A percentile compares a stretch with the other conserved stretches of the same genome.
Evolutionary conservation across 1,139 yeast genomes (phyloP).

Genomic region (Protomyces gravidus): DNA sequence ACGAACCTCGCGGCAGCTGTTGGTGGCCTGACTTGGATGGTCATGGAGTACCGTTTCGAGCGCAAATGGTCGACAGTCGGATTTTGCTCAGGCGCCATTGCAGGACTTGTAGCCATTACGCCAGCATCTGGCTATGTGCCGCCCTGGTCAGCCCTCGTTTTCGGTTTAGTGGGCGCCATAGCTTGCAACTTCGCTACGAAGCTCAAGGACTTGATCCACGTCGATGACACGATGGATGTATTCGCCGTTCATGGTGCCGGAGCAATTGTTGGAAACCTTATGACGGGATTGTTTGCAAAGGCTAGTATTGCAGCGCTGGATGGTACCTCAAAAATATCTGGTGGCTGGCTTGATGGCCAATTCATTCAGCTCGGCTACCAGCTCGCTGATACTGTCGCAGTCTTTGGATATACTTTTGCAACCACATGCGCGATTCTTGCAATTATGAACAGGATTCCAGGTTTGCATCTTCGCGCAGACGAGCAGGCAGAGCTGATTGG

Average conservation of each 20-base stretch:
- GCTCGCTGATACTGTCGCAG: conserved; percentile 74
- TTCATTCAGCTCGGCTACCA: conserved; percentile 88
- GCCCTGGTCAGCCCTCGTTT: conserved; percentile 76
- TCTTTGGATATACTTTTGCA: conserved; percentile 73
- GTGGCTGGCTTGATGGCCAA: conserved; percentile 95
- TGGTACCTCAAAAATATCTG: conserved; percentile 58
- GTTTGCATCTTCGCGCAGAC: conserved; percentile 69
- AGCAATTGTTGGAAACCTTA: conserved; percentile 74
- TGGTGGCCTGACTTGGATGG: conserved; percentile 92
- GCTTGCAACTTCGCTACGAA: conserved; percentile 90
- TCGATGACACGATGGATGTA: conserved; percentile 95
- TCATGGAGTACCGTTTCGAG: conserved; percentile 74
- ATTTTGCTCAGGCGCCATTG: conserved; percentile 86
- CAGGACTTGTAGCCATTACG: conserved; percentile 92
- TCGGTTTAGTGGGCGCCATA: conserved; percentile 78
- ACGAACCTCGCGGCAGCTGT: conserved; percentile 88
- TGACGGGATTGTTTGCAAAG: conserved; percentile 91
- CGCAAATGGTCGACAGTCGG: conserved; percentile 95
- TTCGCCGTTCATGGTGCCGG: conserved; percentile 94
- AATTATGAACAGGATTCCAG: conserved; percentile 72
- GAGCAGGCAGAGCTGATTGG: conserved; percentile 90
- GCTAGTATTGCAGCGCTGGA: conserved; percentile 77
- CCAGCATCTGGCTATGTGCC: conserved; percentile 98
- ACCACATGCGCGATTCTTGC: conserved; percentile 69
- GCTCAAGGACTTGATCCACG: conserved; percentile 62